Evolutionary conservation across 2,329 filamentous ascomycete species (phyloP).

Genomic region (Penicillium brasilianum): DNA sequence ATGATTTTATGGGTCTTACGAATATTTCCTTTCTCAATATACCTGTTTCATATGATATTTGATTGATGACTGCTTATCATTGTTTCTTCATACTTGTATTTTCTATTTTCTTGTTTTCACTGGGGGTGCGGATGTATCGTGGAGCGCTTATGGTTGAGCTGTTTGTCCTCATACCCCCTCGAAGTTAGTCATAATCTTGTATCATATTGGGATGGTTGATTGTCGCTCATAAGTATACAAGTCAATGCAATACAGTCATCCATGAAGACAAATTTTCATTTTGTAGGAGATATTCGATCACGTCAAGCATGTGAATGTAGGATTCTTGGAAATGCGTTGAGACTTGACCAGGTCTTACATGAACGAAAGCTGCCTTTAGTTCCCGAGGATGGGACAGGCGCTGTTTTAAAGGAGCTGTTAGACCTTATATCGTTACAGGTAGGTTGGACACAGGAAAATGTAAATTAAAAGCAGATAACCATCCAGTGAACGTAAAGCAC

Average conservation of each 20-base stretch:
- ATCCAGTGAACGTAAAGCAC: not conserved
- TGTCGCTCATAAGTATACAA: not conserved
- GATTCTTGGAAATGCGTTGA: too few species aligned
- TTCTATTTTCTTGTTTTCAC: not conserved
- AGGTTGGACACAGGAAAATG: not conserved
- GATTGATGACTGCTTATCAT: not conserved
- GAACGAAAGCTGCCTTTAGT: too few species aligned
- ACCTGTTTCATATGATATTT: conserved; percentile 9
- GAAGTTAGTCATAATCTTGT: not conserved
- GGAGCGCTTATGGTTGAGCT: not conserved
- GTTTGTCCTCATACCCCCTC: not conserved
- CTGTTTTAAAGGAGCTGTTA: too few species aligned
- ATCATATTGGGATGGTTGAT: not conserved
- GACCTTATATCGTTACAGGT: too few species aligned
- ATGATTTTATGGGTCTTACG: conserved; percentile 10
- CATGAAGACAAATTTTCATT: not conserved
- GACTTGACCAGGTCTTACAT: not conserved
- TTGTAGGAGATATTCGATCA: not conserved
- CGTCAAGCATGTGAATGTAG: not conserved
- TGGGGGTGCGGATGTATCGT: not conserved
- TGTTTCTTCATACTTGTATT: not conserved
- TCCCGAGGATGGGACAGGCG: too few species aligned
- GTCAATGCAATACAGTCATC: not conserved
- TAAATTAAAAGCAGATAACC: not conserved
- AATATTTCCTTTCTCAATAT: conserved; percentile 14